Base-by-base conservation (phyloP, 1,139 yeast species). In the Kodamaea derodonti region DNA sequence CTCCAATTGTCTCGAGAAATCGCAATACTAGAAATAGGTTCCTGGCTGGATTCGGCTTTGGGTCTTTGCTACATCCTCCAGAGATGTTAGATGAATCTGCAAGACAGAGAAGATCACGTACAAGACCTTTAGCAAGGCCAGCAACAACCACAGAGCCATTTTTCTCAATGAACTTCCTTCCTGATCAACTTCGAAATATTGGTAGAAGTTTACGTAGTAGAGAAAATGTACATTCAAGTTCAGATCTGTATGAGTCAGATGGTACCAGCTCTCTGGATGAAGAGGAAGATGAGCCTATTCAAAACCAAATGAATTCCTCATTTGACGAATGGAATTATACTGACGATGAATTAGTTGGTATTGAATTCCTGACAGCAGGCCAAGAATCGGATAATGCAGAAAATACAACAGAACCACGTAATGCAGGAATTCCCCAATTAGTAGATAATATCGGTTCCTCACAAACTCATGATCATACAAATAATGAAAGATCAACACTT, bases 41-140 rank as follows among this genome's bases (percentile, higher is more conserved):
- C 26, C 24, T 32, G 4, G 30, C 45, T 9, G 31, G 33, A 12
- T 32, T 33, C 25, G 45, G 45, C 9, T 32, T 39, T 11, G 43
- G 46, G 4, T 34, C 42, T 3, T 36, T 46, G 26, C 42, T 46
- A 24, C 41, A 45, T 35, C 37, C 46, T 24, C 30, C 45, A 16
- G 41, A 43, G 27, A 36, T 46, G 26, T 35, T 46, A 27, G 42
- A 46, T 7, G 47, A 24, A 5, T 24, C 26, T 6, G 14, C 14
- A 8, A 24, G 26, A 24, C 26, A 24, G 12, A 24, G 26, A 24
- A 14, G 27, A 27, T 9, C 16, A 15, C 20, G 25, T 29, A 12
- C 20, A 17, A 20, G 18, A 14, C 29, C 17, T 22, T 25, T 14
- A 11, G 27, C 24, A 18, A 26, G 13, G 14, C 35, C 18, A 5